Evolutionary conservation across 179 eudicot species (phyloP).

Genomic region (Silene coronaria): DNA sequence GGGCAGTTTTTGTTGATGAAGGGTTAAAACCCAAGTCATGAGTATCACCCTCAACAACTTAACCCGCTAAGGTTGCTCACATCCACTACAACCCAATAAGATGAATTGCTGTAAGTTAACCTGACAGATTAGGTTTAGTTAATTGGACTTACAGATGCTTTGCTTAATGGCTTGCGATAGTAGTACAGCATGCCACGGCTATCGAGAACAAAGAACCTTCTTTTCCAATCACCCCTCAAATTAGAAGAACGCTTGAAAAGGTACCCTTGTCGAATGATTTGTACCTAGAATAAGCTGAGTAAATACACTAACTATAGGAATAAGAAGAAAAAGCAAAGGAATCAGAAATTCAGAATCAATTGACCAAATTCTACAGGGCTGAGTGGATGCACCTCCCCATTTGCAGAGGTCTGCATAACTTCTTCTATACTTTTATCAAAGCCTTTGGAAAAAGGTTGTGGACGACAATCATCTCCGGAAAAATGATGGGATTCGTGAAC

Average conservation of each 20-base stretch:
- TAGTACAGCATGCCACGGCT: constrained; percentile 81
- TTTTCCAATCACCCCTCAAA: constrained; percentile 85
- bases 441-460: constrained; percentile 44
- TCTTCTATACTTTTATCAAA: constrained; percentile 67
- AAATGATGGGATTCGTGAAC: constrained; percentile 34
- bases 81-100: background rate
- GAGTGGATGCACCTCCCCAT: constrained; percentile 62
- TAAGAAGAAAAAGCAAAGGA: constrained; percentile 2
- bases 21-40: too few species aligned
- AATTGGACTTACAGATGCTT: constrained; percentile 50
- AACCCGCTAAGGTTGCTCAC: too few species aligned
- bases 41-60: too few species aligned
- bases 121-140: constrained; percentile 4
- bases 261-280: constrained; percentile 84
- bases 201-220: constrained; percentile 81
- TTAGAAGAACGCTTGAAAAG: constrained; percentile 80
- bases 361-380: constrained; percentile 1
- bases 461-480: constrained; percentile 32
- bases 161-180: constrained; percentile 76
- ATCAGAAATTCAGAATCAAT: background rate
- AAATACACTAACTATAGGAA: background rate
- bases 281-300: constrained; percentile 43
- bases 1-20: too few species aligned
- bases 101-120: background rate
- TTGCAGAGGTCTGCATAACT: constrained; percentile 69